phyloP scores from a whole-genome alignment of 78 protist species.

The Speleostelium caveatum region DNA sequence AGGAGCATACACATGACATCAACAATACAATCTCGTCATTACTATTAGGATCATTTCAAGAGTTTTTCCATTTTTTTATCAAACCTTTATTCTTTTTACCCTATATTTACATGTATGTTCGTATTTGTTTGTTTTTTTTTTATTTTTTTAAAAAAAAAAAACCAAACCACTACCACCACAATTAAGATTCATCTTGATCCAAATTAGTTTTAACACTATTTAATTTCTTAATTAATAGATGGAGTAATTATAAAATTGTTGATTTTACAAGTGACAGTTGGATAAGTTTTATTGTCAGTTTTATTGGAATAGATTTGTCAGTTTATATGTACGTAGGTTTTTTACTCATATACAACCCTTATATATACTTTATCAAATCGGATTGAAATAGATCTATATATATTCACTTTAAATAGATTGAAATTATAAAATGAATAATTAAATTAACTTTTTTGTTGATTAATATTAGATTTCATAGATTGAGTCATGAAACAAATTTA shows the following conservation, averaged over 20 bases:
- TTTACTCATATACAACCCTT: too few species aligned
- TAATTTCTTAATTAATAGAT: neutral
- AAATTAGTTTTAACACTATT: too few species aligned
- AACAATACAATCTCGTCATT: conserved; percentile 28
- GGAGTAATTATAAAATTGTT: conserved; percentile 31
- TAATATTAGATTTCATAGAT: conserved; percentile 8
- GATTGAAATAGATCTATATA: too few species aligned
- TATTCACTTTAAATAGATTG: too few species aligned
- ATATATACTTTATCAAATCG: neutral
- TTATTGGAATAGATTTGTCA: conserved; percentile 25
- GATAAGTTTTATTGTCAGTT: conserved; percentile 13
- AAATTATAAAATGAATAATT: too few species aligned
- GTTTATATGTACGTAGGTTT: conserved; percentile 19
- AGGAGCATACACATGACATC: conserved; percentile 14
- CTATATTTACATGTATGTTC: conserved; percentile 18
- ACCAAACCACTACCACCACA: too few species aligned
- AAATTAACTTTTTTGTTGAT: too few species aligned
- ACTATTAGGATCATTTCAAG: conserved; percentile 22
- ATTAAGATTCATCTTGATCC: too few species aligned
- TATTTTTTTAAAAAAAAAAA: neutral
- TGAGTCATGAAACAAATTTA: conserved; percentile 17
- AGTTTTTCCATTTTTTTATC: conserved; percentile 22
- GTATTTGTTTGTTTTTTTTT: too few species aligned
- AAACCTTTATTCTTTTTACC: conserved; percentile 43
- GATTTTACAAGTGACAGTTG: neutral